Conservation (phyloP, 2,329 filamentous ascomycete genomes). For the Clonostachys rhizophaga region DNA sequence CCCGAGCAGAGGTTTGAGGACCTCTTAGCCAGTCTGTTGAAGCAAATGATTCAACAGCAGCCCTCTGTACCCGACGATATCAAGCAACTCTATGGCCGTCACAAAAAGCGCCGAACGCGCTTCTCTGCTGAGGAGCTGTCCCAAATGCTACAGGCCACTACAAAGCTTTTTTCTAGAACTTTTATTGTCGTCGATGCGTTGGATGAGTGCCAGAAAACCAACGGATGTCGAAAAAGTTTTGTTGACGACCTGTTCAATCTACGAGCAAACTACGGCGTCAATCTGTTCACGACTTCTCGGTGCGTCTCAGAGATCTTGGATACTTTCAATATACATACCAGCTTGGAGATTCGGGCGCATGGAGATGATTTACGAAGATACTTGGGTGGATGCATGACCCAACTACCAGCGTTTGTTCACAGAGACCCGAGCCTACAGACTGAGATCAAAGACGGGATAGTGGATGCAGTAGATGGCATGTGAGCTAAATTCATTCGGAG, state of each 20-base stretch:
- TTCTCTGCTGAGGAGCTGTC: conserved; percentile 1
- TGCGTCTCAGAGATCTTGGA: conserved; percentile 5
- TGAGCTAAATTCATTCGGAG: neutral
- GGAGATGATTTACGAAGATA: conserved; percentile 7
- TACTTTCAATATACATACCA: neutral
- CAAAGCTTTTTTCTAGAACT: neutral
- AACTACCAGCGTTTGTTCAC: neutral
- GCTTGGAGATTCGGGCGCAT: conserved; percentile 8
- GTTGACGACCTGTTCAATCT: conserved; percentile 2
- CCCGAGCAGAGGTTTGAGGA: conserved; percentile 24
- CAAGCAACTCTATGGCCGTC: conserved; percentile 14
- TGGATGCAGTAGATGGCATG: neutral
- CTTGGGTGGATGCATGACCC: neutral
- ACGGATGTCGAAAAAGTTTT: conserved; percentile 1
- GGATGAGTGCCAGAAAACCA: conserved; percentile 8
- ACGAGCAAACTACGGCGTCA: neutral
- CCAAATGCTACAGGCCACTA: neutral
- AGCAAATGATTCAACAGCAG: conserved; percentile 22
- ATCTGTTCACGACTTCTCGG: conserved; percentile 14
- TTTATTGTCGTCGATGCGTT: conserved; percentile 16
- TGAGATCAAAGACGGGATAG: neutral
- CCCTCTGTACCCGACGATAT: conserved; percentile 16
- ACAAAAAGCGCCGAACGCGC: conserved; percentile 6
- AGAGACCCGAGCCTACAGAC: neutral
- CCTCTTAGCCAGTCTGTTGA: conserved; percentile 25